phyloP scores from a whole-genome alignment of 768 basidiomycete genomes.

The Boletus insuetus region DNA sequence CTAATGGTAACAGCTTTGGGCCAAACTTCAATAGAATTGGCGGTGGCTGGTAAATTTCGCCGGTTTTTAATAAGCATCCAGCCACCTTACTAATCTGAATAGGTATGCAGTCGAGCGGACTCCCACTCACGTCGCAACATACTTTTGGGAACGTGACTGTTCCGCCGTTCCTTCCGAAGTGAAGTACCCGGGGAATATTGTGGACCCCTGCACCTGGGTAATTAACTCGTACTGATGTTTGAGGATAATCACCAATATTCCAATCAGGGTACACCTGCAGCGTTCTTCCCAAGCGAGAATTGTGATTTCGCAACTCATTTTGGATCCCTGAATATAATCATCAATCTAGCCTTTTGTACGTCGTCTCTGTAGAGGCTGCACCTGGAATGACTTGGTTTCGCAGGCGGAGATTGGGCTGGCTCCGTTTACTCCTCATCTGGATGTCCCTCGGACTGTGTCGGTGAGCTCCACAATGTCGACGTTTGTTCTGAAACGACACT shows the following conservation, averaged over 20 bases:
- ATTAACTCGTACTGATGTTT: not conserved
- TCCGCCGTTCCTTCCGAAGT: slow-evolving; percentile 37
- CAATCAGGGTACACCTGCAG: slow-evolving; percentile 14
- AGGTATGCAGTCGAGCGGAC: slow-evolving; percentile 38
- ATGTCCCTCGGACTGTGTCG: slow-evolving; percentile 28
- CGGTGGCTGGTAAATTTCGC: slow-evolving; percentile 34
- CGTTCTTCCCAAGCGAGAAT: slow-evolving; percentile 11
- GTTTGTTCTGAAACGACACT: slow-evolving; percentile 5
- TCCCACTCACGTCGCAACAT: slow-evolving; percentile 33
- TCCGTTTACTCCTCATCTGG: slow-evolving; percentile 11
- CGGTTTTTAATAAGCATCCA: not conserved
- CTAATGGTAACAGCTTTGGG: slow-evolving; percentile 33
- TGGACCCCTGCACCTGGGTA: slow-evolving; percentile 28
- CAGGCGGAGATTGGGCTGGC: slow-evolving; percentile 33
- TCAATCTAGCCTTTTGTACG: slow-evolving; percentile 22
- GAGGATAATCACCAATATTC: not conserved
- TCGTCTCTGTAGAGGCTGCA: not conserved
- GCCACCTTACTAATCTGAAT: not conserved
- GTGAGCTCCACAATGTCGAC: slow-evolving; percentile 13
- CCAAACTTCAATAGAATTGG: slow-evolving; percentile 35
- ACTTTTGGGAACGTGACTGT: slow-evolving; percentile 41
- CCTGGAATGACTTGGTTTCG: not conserved
- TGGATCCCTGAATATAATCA: slow-evolving; percentile 20
- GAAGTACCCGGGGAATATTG: slow-evolving; percentile 14
- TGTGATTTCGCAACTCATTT: slow-evolving; percentile 17